Percentiles rank a stretch among this genome's conserved stretches.
These are phyloP conservation scores for Helotiales sp. DNA, from an alignment of 2,329 filamentous ascomycete genomes.

Conservation along the genomic window DNA sequence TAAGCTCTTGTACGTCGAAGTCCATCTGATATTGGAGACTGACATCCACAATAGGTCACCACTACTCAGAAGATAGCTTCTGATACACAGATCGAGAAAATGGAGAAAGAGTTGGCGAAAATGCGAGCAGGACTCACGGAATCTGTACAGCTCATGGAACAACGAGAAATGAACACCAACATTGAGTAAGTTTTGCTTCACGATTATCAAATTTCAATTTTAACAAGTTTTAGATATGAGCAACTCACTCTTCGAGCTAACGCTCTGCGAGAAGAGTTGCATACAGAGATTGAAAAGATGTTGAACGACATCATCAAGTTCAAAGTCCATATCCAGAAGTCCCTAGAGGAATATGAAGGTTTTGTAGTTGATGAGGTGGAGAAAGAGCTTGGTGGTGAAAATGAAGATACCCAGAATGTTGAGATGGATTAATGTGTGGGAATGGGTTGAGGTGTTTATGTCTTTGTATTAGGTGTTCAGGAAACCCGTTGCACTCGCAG, in stretches of 20 bases:
- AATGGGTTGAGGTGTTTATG: background rate
- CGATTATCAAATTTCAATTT: conserved; percentile 17
- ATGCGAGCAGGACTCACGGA: conserved; percentile 84
- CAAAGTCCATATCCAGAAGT: conserved; percentile 95
- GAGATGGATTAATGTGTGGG: conserved; percentile 38
- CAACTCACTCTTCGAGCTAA: conserved; percentile 84
- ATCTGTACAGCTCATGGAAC: conserved; percentile 87
- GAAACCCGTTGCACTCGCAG: background rate
- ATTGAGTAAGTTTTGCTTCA: conserved; percentile 68
- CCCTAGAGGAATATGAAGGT: conserved; percentile 88
- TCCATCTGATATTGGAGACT: background rate
- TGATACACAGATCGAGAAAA: conserved; percentile 95
- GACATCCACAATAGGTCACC: conserved; percentile 48
- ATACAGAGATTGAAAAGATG: conserved; percentile 94
- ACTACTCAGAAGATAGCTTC: conserved; percentile 84
- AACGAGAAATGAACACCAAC: conserved; percentile 93
- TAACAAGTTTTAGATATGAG: conserved; percentile 75
- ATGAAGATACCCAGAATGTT: conserved; percentile 52
- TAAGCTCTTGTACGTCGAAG: conserved; percentile 26
- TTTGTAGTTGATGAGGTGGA: conserved; percentile 95
- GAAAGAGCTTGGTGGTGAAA: conserved; percentile 68
- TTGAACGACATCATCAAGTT: conserved; percentile 97
- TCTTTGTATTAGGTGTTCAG: background rate
- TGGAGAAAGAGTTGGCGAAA: conserved; percentile 96
- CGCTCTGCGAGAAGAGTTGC: conserved; percentile 89